Evolutionary conservation across 2,329 filamentous ascomycete genomes (phyloP).

Genomic region (Colletotrichum zoysiae): DNA sequence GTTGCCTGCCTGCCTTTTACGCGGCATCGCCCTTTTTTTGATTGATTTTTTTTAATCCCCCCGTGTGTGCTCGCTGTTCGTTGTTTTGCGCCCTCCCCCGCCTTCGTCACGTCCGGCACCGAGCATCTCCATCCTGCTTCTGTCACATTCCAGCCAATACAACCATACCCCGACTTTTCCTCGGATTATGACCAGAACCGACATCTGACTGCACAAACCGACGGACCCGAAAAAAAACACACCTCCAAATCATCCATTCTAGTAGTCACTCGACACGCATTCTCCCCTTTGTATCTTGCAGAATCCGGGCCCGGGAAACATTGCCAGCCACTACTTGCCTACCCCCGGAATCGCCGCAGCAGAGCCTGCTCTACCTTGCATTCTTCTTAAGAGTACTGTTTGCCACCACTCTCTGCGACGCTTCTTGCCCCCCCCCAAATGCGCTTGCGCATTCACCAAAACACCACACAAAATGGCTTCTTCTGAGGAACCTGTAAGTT

Average conservation of each 20-base stretch:
- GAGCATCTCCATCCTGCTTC: conserved; percentile 19
- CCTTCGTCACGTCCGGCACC: conserved; percentile 12
- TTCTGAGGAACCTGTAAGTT: conserved; percentile 42
- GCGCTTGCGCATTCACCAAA: conserved; percentile 25
- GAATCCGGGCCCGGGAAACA: conserved; percentile 9
- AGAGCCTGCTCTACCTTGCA: conserved; percentile 26
- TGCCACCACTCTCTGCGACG: conserved; percentile 12
- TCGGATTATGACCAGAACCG: conserved; percentile 31
- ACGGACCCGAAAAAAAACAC: conserved; percentile 5
- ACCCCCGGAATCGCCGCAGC: conserved; percentile 13
- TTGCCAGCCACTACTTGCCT: neutral
- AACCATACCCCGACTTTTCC: neutral
- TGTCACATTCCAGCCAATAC: conserved; percentile 38
- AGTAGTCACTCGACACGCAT: conserved; percentile 33
- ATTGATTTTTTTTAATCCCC: conserved; percentile 19
- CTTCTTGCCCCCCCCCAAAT: conserved; percentile 19
- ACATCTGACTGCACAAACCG: conserved; percentile 27
- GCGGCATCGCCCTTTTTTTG: conserved; percentile 33
- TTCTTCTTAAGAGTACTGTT: conserved; percentile 27
- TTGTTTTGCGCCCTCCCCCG: conserved; percentile 34
- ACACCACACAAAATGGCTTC: conserved; percentile 39
- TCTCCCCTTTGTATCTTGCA: conserved; percentile 37
- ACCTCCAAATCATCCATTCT: conserved; percentile 32
- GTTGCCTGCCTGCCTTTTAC: conserved; percentile 35
- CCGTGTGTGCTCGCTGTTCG: conserved; percentile 27